phyloP scores from a whole-genome alignment of 148 eudicot genomes.

The Agrostemma githago region DNA sequence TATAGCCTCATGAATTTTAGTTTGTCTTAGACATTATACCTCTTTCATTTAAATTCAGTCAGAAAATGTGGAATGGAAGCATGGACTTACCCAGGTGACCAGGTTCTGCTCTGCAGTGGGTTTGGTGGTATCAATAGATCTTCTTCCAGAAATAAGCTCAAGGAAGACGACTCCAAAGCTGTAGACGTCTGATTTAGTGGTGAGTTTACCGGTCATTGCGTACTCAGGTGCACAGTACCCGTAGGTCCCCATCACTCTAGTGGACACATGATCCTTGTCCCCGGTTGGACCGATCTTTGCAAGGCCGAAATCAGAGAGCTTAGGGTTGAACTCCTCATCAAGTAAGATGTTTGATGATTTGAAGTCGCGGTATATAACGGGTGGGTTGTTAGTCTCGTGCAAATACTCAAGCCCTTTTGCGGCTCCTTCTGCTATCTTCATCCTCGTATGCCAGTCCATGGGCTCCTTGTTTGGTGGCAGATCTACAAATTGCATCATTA shows the following conservation, averaged over 20 bases:
- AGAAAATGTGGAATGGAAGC: background rate
- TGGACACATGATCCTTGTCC: slow-evolving; percentile 56
- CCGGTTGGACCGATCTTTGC: slow-evolving; percentile 57
- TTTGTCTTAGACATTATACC: too few species aligned
- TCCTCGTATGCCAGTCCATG: slow-evolving; percentile 63
- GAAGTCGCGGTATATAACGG: slow-evolving; percentile 66
- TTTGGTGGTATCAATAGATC: slow-evolving; percentile 57
- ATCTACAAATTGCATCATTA: slow-evolving; percentile 25
- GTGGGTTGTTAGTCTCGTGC: slow-evolving; percentile 56
- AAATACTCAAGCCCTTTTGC: slow-evolving; percentile 70
- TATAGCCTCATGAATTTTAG: too few species aligned
- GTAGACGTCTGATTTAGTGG: slow-evolving; percentile 65
- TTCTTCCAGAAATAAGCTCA: slow-evolving; percentile 70
- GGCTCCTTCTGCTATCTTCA: slow-evolving; percentile 71
- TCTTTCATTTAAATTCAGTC: too few species aligned
- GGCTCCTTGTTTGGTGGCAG: slow-evolving; percentile 43
- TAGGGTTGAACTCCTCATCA: slow-evolving; percentile 59
- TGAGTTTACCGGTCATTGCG: slow-evolving; percentile 59
- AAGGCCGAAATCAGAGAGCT: slow-evolving; percentile 69
- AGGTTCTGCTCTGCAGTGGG: slow-evolving; percentile 58
- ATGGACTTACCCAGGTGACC: slow-evolving; percentile 55
- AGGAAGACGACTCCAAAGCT: slow-evolving; percentile 80
- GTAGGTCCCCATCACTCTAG: slow-evolving; percentile 78
- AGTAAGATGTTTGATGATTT: slow-evolving; percentile 70
- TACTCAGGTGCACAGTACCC: slow-evolving; percentile 78